A percentile compares a stretch with the other conserved stretches of the same genome.
Evolutionary conservation across 306 rosid species (phyloP).

Genomic region (Calophaca sinica): DNA sequence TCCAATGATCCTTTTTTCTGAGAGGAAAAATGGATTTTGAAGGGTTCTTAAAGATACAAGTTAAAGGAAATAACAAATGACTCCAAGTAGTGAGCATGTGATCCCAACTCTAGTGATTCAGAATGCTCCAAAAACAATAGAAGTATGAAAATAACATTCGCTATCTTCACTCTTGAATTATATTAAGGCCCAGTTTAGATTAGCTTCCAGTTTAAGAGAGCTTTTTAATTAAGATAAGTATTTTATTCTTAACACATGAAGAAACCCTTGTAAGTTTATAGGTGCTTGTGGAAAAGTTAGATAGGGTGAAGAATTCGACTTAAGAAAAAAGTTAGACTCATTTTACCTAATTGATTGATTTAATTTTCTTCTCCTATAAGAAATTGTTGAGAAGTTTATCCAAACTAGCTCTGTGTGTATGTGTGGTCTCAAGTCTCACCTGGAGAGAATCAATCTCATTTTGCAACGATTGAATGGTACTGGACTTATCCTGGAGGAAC

Average conservation of each 20-base stretch:
- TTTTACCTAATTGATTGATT: too few relatives aligned
- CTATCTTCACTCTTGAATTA: neutral
- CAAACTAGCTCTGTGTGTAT: too few relatives aligned
- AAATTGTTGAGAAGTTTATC: neutral
- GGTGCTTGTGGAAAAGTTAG: too few relatives aligned
- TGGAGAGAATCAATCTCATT: slow-evolving; percentile 76
- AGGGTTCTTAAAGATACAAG: slow-evolving; percentile 4
- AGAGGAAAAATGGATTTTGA: slow-evolving; percentile 19
- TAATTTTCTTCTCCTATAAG: neutral
- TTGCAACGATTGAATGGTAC: slow-evolving; percentile 62
- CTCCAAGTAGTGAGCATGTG: neutral
- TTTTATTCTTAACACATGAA: too few relatives aligned
- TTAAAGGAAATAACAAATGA: slow-evolving; percentile 1
- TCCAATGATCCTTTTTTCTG: slow-evolving; percentile 71
- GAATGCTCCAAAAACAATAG: slow-evolving; percentile 11
- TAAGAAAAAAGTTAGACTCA: neutral
- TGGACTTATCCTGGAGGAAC: slow-evolving; percentile 55
- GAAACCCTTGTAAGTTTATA: too few relatives aligned
- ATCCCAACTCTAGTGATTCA: slow-evolving; percentile 21
- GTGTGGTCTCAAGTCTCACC: slow-evolving; percentile 55
- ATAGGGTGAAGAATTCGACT: too few relatives aligned
- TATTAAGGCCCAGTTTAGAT: neutral
- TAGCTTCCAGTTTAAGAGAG: neutral
- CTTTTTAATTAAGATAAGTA: too few relatives aligned
- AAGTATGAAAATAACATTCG: neutral